Evolutionary conservation across 257 asterid genomes (phyloP).

Genomic region (Gentiana macrophylla): DNA sequence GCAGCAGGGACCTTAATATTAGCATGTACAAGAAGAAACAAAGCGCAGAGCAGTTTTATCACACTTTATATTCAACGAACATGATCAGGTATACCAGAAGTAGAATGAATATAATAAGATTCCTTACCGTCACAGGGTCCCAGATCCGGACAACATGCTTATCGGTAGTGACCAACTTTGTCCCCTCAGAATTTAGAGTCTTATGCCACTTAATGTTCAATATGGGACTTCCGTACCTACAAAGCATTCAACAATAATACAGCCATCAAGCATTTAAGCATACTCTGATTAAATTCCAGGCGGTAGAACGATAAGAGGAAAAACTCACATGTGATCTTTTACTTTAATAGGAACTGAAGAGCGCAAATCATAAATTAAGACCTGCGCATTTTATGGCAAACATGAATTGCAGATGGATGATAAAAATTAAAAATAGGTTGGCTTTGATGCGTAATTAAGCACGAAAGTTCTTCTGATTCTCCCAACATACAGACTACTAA

Average conservation of each 20-base stretch:
- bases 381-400: slow-evolving; percentile 32
- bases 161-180: slow-evolving; percentile 74
- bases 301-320: neutral
- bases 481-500: neutral
- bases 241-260: slow-evolving; percentile 10
- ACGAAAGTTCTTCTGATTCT: neutral
- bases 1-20: neutral
- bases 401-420: slow-evolving; percentile 4
- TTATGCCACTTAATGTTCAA: slow-evolving; percentile 87
- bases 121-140: slow-evolving; percentile 81
- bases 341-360: slow-evolving; percentile 59
- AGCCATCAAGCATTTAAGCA: too few species aligned
- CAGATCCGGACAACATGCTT: slow-evolving; percentile 82
- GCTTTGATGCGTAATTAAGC: neutral
- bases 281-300: neutral
- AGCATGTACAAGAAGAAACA: neutral
- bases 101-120: slow-evolving; percentile 2
- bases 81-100: too few species aligned
- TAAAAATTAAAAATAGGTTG: neutral
- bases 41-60: neutral
- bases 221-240: slow-evolving; percentile 91
- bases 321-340: slow-evolving; percentile 88
- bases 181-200: slow-evolving; percentile 52
- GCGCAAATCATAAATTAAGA: slow-evolving; percentile 77
- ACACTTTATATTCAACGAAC: neutral